Base-by-base conservation (phyloP, 257 asterid species). In the Avicennia marina region DNA sequence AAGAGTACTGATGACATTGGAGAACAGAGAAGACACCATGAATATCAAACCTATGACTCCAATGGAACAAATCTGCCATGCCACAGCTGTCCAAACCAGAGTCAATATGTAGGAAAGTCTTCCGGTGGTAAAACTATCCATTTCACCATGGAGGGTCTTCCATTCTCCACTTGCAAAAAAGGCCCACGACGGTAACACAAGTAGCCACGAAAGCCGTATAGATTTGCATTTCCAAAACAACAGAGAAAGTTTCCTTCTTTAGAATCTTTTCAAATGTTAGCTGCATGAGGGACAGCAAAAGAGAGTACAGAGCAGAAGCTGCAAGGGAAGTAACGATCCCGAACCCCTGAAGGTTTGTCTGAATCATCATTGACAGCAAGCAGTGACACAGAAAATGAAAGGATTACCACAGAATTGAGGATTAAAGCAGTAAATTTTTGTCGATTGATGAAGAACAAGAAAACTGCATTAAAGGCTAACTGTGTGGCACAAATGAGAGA, bases 151-250 rank as follows among this genome's bases (percentile, higher is more conserved):
- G 53, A 87, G 60, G n/a, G 80, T 78, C 60, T 36, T 81, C 94
- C 95, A 90, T 18, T 93, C 97, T 16, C 97, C 95, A 11, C 95
- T 93, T 2, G 79, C 95, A 31, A 93, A 85, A n/a, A n/a, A 93
- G 84, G 4, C 95, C 98, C 16, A 60, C 61, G 31, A 60, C 15
- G 0, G 87, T 72, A 16, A 74, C 73, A 50, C 62, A 66, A 0
- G 95, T 81, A 27, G 98, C 97, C 25, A 86, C 85, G 1, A 73
- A 0, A 1, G 94, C 80, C 9, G 94, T 85, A 53, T 49, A 83
- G 16, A 85, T 82, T 55, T 86, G 95, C 98, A 91, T 81, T 69
- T 93, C 98, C 57, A 93, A 72, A 45, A 93, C 97, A 11, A 81
- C 82, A 0, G 80, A 64, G 64, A 91, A 88, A 0, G 95, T 89